Base-by-base conservation (phyloP, 352 stramenopile species). In the Pythium grandisporangium region DNA sequence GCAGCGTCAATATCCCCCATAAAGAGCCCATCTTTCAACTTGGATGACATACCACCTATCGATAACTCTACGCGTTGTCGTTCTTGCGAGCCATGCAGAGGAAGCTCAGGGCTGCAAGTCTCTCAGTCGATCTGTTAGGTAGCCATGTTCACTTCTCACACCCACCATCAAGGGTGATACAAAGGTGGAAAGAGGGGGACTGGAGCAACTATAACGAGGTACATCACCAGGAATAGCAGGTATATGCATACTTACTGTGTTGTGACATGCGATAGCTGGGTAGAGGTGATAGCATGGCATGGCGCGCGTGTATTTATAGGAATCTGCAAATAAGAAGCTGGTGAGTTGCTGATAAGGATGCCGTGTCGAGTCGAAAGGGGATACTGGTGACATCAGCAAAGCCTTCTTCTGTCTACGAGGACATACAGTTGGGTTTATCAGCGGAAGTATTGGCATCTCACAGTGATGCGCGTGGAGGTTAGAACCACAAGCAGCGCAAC, bases 1-100 rank as follows among this genome's bases (percentile, higher is more conserved):
- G 76, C 85, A n/a, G 82, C 79, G 36, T 96, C 83, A 17, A 90
- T 78, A 56, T 97, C 89, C 49, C 87, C 88, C 56, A 97, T 90
- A 65, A 97, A 97, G 36, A 97, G 70, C 6, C 84, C 84, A 66
- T 97, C 89, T 63, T 95, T 95, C 52, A 97, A 87, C 61, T 95
- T 95, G 24, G 86, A 95, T 46, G 88, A 93, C 86, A 97, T 97
- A 34, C 22, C 20, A 5, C 14, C 6, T 13, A 17, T n/a, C n/a
- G n/a, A n/a, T n/a, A n/a, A n/a, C n/a, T n/a, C n/a, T n/a, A n/a
- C n/a, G n/a, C n/a, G n/a, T n/a, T n/a, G n/a, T n/a, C n/a, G n/a
- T n/a, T n/a, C n/a, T n/a, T n/a, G n/a, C n/a, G n/a, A n/a, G n/a
- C n/a, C n/a, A n/a, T n/a, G n/a, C n/a, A n/a, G n/a, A n/a, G n/a